Conservation (phyloP, 768 basidiomycete genomes). For the Lentinula detonsa region DNA sequence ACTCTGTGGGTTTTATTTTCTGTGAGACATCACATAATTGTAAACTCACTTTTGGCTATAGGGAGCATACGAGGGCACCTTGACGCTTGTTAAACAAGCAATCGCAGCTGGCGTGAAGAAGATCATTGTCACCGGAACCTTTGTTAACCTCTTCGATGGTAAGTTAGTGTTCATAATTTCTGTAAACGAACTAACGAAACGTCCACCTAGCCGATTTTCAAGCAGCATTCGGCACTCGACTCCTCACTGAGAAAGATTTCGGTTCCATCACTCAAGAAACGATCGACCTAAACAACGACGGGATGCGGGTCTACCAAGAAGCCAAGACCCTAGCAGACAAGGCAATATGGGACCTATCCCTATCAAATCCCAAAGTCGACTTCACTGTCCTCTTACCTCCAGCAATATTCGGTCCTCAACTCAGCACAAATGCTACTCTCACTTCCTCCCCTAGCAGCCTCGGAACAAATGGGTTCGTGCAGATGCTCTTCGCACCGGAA, state of each 20-base stretch:
- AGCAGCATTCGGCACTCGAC: neutral
- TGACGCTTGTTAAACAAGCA: constrained; percentile 7
- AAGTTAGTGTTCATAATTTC: neutral
- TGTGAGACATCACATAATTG: neutral
- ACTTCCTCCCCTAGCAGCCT: neutral
- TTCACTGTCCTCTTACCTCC: constrained; percentile 12
- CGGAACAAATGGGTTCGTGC: neutral
- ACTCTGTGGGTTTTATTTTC: constrained; percentile 1
- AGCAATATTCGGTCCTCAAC: constrained; percentile 14
- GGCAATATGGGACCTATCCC: constrained; percentile 5
- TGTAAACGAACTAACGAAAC: neutral
- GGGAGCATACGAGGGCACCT: constrained; percentile 5
- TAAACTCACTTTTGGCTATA: neutral
- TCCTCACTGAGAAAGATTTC: constrained; percentile 4
- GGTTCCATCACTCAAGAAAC: constrained; percentile 7
- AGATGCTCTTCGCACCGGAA: constrained; percentile 1
- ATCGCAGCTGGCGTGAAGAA: constrained; percentile 7
- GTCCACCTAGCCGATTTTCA: neutral
- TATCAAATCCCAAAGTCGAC: constrained; percentile 2
- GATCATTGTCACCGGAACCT: constrained; percentile 9
- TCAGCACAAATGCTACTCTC: constrained; percentile 4
- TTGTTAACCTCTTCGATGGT: constrained; percentile 6
- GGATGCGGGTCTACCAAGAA: neutral
- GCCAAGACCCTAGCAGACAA: constrained; percentile 6
- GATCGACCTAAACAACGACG: neutral